phyloP scores from a whole-genome alignment of 192 early-diverging fungal genomes.

The Backusella macrospora region DNA sequence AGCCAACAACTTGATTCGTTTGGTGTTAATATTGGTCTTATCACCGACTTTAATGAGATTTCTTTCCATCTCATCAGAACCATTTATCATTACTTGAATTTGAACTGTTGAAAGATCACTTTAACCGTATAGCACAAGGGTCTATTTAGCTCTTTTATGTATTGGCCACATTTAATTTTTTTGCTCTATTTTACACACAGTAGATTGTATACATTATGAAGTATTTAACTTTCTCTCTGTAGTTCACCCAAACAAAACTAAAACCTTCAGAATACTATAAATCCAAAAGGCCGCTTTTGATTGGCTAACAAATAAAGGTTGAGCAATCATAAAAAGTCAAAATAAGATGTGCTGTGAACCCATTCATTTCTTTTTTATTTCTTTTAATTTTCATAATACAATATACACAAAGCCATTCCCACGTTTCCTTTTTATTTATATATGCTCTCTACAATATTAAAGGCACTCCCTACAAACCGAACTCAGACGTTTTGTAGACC shows the following conservation, averaged over 20 bases:
- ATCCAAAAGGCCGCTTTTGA: too few relatives aligned
- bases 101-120: conserved; percentile 33
- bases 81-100: conserved; percentile 62
- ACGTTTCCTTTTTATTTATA: neutral
- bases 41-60: conserved; percentile 76
- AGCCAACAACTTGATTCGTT: conserved; percentile 31
- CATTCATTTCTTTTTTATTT: too few relatives aligned
- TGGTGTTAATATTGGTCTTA: conserved; percentile 62
- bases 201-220: too few relatives aligned
- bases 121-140: conserved; percentile 38
- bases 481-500: neutral
- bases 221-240: too few relatives aligned
- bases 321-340: too few relatives aligned
- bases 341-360: too few relatives aligned
- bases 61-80: conserved; percentile 73
- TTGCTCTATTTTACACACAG: too few relatives aligned
- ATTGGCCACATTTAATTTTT: neutral
- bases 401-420: neutral
- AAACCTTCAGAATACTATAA: too few relatives aligned
- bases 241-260: too few relatives aligned
- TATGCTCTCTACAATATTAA: neutral
- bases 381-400: too few relatives aligned
- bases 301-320: too few relatives aligned
- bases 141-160: neutral
- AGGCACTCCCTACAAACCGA: neutral